Conservation (phyloP, 257 asterid species). For the Nicotiana otophora region DNA sequence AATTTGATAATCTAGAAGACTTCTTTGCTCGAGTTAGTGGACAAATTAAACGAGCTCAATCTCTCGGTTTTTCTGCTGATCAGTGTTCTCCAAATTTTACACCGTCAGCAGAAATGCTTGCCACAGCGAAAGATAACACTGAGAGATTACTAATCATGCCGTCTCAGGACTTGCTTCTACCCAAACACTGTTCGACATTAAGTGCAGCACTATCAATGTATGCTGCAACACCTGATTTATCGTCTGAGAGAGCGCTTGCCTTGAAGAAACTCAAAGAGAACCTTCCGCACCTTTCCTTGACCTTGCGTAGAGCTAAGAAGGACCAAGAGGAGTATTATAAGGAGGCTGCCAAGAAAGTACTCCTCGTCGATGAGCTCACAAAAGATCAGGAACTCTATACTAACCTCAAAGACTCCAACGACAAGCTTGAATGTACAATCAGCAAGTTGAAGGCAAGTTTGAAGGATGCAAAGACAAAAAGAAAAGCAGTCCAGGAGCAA, state of each 20-base stretch:
- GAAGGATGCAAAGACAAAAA: not conserved
- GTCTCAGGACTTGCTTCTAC: not conserved
- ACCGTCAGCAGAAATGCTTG: not conserved
- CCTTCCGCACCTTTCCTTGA: not conserved
- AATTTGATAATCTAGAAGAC: not conserved
- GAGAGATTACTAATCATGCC: not conserved
- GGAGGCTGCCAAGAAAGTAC: not conserved
- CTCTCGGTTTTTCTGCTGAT: not conserved
- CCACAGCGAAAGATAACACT: not conserved
- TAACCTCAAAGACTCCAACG: not conserved
- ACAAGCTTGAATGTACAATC: not conserved
- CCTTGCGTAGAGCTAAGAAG: not conserved
- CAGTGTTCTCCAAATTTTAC: not conserved
- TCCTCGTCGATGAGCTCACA: not conserved
- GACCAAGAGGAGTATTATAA: not conserved
- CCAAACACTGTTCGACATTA: not conserved
- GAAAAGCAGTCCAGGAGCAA: not conserved
- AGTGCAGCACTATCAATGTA: not conserved
- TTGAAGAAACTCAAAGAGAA: not conserved
- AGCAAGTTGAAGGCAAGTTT: not conserved
- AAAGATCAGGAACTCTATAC: not conserved
- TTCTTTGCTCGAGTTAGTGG: not conserved
- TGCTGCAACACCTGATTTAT: not conserved
- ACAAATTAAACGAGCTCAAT: constrained; percentile 1
- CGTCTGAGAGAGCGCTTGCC: not conserved